phyloP scores from a whole-genome alignment of 306 rosid genomes.

The Carpinus fangiana region DNA sequence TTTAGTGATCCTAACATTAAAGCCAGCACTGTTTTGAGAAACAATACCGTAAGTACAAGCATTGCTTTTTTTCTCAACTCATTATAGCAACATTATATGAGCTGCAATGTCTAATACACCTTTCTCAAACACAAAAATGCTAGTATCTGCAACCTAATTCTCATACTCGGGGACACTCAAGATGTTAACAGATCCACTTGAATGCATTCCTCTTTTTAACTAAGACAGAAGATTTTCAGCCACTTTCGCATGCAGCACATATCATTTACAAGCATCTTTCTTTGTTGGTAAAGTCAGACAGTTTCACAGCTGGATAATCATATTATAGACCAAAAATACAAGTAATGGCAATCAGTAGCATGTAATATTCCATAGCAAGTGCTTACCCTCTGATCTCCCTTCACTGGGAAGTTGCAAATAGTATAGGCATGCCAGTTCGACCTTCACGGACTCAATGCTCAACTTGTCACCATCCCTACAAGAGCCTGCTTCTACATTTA shows the following conservation, averaged over 20 bases:
- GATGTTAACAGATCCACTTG: conserved; percentile 3
- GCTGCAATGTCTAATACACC: background rate
- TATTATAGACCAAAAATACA: conserved; percentile 9
- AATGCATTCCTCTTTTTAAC: background rate
- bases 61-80: background rate
- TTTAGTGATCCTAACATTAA: background rate
- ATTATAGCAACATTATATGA: background rate
- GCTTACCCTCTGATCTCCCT: conserved; percentile 81
- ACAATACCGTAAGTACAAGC: background rate
- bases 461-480: conserved; percentile 45
- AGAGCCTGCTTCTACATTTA: conserved; percentile 44
- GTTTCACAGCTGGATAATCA: conserved; percentile 15
- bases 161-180: background rate
- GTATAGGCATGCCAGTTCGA: conserved; percentile 77
- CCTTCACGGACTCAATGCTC: conserved; percentile 62
- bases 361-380: conserved; percentile 3
- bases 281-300: background rate
- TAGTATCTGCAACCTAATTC: background rate
- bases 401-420: conserved; percentile 71
- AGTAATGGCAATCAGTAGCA: conserved; percentile 11
- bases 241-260: background rate
- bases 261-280: background rate
- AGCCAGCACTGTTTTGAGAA: background rate
- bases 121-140: background rate
- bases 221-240: background rate